phyloP scores from a whole-genome alignment of 2,329 filamentous ascomycete species.

The Colletotrichum sp. region DNA sequence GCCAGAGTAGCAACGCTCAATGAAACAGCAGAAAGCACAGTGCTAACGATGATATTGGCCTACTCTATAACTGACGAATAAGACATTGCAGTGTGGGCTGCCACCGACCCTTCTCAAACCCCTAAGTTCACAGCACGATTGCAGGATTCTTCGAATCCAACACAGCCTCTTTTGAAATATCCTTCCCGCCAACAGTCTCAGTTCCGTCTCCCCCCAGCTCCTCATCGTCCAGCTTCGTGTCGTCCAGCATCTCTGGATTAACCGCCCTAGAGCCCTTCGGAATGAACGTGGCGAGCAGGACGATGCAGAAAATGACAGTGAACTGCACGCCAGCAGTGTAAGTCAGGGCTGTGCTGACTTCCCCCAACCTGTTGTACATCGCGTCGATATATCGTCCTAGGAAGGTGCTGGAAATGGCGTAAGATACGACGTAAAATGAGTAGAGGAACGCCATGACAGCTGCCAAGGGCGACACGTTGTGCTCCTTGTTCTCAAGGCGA shows the following conservation, averaged over 20 bases:
- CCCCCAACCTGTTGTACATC: constrained; percentile 35
- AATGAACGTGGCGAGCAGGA: constrained; percentile 49
- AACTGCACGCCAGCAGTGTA: constrained; percentile 53
- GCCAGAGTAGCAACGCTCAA: too few relatives aligned
- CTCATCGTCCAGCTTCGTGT: constrained; percentile 36
- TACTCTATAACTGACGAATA: too few relatives aligned
- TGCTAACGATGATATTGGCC: too few relatives aligned
- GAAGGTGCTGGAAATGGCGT: constrained; percentile 46
- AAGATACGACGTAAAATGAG: constrained; percentile 52
- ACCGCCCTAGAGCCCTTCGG: constrained; percentile 46
- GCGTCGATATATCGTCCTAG: constrained; percentile 51
- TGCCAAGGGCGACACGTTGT: constrained; percentile 51
- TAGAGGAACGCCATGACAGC: constrained; percentile 58
- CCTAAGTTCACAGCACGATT: background rate
- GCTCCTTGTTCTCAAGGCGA: constrained; percentile 45
- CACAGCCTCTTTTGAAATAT: background rate
- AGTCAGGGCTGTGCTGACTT: constrained; percentile 40
- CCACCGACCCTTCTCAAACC: too few relatives aligned
- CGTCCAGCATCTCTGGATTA: constrained; percentile 47
- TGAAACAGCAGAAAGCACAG: too few relatives aligned
- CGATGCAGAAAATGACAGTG: constrained; percentile 44
- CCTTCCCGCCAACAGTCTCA: background rate
- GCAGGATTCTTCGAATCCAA: background rate
- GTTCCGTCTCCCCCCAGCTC: background rate
- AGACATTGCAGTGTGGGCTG: too few relatives aligned